Evolutionary conservation across 2,329 filamentous ascomycete genomes (phyloP), one percentile per base, ranked within the genome.

Genomic region (Parastagonospora avenae): DNA sequence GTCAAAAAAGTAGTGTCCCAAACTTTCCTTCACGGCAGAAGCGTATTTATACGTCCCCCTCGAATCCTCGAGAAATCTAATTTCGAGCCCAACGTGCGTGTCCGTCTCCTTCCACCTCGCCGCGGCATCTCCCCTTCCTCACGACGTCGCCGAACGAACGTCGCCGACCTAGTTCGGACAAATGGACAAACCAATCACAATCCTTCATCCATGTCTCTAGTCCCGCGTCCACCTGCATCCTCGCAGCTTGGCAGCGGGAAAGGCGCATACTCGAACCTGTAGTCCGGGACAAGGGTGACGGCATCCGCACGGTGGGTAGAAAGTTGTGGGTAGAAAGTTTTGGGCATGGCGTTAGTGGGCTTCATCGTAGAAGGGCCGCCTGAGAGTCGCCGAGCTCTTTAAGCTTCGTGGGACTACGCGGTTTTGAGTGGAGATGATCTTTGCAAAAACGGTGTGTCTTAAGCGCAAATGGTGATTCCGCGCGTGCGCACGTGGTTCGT

Each of bases 81-180:
- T 14, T 14, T 19, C 10, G 11, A 27, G 4, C 19, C 14, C 27
- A 12, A 5, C 28, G 15, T 43, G n/a, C 30, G 41, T 43, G 41
- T 43, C 16, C 14, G 14, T 16, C 41, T 16, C n/a, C 29, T 4
- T 19, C 35, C 9, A 37, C 35, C 35, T 16, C 35, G 12, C 28
- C 27, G 11, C 35, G 24, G 12, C n/a, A 43, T 32, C 45, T 40
- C 38, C 30, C 30, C 31, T 43, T 31, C 11, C 41, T 37, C 29
- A 33, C 31, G 28, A 51, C 52, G 43, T 52, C 37, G 52, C 58
- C 58, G 55, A 60, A 50, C 37, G 33, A 11, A 54, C 35, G 58
- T 60, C 58, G 58, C 42, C 58, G 57, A 60, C 55, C 43, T 57
- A 47, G 28, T 54, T 58, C 52, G 57, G 55, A 55, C 53, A 54